Conservation (phyloP, 495 filamentous ascomycete genomes). For the Aspergillus leporis region DNA sequence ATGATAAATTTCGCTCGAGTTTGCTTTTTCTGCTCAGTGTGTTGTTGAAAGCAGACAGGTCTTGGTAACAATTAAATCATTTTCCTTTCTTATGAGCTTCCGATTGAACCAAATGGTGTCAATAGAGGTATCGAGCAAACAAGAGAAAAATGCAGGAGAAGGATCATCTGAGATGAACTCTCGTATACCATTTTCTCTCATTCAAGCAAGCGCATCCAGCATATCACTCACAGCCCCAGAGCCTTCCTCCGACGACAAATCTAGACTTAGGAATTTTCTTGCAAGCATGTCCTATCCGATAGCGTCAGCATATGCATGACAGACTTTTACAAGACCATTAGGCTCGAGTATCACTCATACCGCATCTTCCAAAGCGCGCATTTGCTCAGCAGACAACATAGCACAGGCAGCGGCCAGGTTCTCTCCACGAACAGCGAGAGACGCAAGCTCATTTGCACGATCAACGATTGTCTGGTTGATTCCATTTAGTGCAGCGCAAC, state of each 20-base stretch:
- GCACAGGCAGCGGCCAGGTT: constrained; percentile 73
- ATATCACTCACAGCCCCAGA: constrained; percentile 13
- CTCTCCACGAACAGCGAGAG: constrained; percentile 69
- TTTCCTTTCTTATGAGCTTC: not conserved
- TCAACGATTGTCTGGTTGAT: constrained; percentile 70
- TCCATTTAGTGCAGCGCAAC: constrained; percentile 82
- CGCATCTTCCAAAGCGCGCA: constrained; percentile 61
- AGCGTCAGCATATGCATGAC: constrained; percentile 1
- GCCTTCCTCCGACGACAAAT: constrained; percentile 22
- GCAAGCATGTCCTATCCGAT: constrained; percentile 33
- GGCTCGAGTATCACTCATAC: constrained; percentile 31
- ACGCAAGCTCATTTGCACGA: constrained; percentile 74
- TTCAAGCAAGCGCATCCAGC: constrained; percentile 28
- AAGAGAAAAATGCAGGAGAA: not conserved
- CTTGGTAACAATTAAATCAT: not conserved
- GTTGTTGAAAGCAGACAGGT: not conserved
- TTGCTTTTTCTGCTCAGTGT: not conserved
- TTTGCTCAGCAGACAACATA: constrained; percentile 59
- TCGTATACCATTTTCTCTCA: constrained; percentile 1
- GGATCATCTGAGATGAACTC: not conserved
- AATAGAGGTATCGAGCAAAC: not conserved
- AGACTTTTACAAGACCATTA: not conserved
- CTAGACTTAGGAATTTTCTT: constrained; percentile 34
- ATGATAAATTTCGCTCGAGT: constrained; percentile 13
- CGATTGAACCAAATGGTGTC: not conserved